Percentiles rank a stretch among this genome's conserved stretches.
Evolutionary conservation across 225 moss, liverwort and hornwort genomes (phyloP).

Genomic region (Rhytidiadelphus loreus): DNA sequence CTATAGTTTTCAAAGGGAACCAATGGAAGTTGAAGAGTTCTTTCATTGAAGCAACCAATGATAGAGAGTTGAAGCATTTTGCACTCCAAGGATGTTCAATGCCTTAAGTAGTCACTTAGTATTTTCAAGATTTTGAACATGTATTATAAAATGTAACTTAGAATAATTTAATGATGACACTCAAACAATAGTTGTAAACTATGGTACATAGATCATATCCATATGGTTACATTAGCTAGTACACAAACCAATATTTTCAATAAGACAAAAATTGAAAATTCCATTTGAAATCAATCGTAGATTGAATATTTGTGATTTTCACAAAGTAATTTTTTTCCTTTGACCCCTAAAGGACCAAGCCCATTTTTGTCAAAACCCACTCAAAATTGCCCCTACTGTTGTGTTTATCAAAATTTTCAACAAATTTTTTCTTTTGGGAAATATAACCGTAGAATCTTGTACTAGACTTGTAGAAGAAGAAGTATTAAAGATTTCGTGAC

Average conservation of each 20-base stretch:
- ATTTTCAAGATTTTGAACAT: too few relatives aligned
- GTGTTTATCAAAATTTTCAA: too few relatives aligned
- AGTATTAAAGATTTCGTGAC: too few relatives aligned
- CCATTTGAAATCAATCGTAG: too few relatives aligned
- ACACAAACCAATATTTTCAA: background rate
- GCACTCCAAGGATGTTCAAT: background rate
- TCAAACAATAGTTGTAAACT: background rate
- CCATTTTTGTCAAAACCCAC: too few relatives aligned
- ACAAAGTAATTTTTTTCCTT: background rate
- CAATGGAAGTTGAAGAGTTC: background rate
- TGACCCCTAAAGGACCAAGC: too few relatives aligned
- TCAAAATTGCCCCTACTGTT: too few relatives aligned
- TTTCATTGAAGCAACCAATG: background rate
- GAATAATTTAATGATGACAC: background rate
- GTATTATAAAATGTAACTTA: too few relatives aligned
- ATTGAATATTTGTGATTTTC: background rate
- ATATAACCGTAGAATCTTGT: too few relatives aligned
- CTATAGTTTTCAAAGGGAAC: fast-evolving
- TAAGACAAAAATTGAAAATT: background rate
- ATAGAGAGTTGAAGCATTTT: background rate
- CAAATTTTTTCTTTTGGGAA: too few relatives aligned
- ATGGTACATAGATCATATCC: background rate
- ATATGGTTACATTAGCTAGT: fast-evolving
- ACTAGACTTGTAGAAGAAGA: too few relatives aligned
- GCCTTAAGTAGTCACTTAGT: too few relatives aligned